Base-by-base conservation (phyloP, 2,329 filamentous ascomycete species). In the Apiospora aurea region DNA sequence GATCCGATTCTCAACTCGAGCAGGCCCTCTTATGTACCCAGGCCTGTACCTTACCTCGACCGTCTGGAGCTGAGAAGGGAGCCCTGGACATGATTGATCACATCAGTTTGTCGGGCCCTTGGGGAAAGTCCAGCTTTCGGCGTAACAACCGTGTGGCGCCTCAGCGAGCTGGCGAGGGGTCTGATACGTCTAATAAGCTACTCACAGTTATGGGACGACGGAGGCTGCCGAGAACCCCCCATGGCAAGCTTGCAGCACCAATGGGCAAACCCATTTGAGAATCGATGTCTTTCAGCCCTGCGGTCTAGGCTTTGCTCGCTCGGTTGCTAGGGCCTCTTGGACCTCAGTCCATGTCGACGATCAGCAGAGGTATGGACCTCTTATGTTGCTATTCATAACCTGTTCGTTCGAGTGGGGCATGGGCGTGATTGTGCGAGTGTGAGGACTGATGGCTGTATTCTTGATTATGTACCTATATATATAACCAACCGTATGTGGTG, bases 221-320 rank as follows among this genome's bases (percentile, higher is more conserved):
- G 57, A 41, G 57, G 57, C 57, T 64, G 41, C 57, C 57, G 57
- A 34, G 14, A 64, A 41, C 18, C 57, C 57, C 57, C 57, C 34
- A 64, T 34, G 57, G 34, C 18, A 41, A 41, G 57, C 57, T 41
- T 34, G 34, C 34, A 64, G 57, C 57, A 41, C 57, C 57, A 64
- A 64, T 64, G 34, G 18, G 18, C 18, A 38, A 41, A 34, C 57
- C 57, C 34, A 41, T 64, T 29, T n/a, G 34, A 41, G 34, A n/a
- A 41, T 64, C 10, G 57, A 38, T 41, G 21, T 41, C 57, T n/a
- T 64, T 64, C 57, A 64, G 57, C 57, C 57, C 57, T 64, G 57
- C 57, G 10, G 34, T 64, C 34, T 64, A 64, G 18, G n/a, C 57
- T 43, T 43, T 5, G 38, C 38, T 34, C 57, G 34, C 57, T 64